Conservation (phyloP, 2,329 filamentous ascomycete species). For the Pyricularia grisea region DNA sequence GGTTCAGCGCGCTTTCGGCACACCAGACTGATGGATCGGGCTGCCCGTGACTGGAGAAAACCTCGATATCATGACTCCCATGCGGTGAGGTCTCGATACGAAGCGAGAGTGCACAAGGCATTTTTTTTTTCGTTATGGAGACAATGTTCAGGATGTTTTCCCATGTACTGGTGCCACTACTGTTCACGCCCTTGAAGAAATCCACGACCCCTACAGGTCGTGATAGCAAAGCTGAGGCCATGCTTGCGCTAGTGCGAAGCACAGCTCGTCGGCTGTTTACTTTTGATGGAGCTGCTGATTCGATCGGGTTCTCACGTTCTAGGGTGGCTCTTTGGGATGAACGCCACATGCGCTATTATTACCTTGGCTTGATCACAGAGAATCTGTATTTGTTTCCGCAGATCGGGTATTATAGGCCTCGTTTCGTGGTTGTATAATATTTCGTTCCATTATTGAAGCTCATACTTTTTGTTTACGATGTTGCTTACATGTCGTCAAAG, state of each 20-base stretch:
- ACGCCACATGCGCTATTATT: neutral
- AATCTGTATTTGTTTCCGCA: neutral
- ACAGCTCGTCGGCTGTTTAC: neutral
- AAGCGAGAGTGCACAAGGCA: neutral
- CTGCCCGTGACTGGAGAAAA: neutral
- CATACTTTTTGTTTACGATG: no score
- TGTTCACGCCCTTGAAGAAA: neutral
- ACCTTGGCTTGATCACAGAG: neutral
- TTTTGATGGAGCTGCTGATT: neutral
- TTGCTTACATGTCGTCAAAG: no score
- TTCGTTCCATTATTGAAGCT: neutral
- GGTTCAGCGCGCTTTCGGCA: neutral
- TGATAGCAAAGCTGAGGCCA: neutral
- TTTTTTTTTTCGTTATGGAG: neutral
- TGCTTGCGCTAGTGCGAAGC: neutral
- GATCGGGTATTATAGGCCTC: neutral
- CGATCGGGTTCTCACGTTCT: neutral
- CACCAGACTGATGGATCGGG: neutral
- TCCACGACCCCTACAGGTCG: neutral
- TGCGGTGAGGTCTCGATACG: neutral
- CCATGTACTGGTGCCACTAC: neutral
- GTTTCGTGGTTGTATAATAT: neutral
- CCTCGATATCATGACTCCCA: neutral
- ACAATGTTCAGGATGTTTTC: neutral
- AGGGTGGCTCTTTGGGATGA: neutral